A percentile compares a stretch with the other conserved stretches of the same genome.
Conservation (phyloP, 2,329 filamentous ascomycete species). For the Pyricularia pennisetigena region DNA sequence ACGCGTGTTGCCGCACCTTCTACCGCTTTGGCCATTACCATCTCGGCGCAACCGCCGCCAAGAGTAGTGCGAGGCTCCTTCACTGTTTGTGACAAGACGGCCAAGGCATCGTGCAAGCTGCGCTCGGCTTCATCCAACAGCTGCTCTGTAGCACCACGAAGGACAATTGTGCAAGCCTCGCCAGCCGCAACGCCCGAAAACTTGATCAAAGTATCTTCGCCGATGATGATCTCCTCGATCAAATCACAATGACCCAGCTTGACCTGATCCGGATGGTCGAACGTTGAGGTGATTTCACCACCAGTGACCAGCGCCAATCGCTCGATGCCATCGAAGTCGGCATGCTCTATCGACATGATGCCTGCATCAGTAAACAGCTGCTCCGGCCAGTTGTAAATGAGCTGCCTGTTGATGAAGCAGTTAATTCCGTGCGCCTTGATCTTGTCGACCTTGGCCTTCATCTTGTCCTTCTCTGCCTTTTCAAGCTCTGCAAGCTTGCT, state of each 20-base stretch:
- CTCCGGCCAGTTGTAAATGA: conserved; percentile 99
- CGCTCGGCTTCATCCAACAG: conserved; percentile 94
- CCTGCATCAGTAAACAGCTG: conserved; percentile 96
- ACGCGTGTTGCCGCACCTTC: conserved; percentile 88
- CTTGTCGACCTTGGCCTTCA: conserved; percentile 98
- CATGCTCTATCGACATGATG: conserved; percentile 97
- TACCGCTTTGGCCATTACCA: conserved; percentile 98
- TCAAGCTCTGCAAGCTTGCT: conserved; percentile 97
- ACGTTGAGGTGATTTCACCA: conserved; percentile 94
- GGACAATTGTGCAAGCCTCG: conserved; percentile 90
- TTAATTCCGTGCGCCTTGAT: conserved; percentile 99
- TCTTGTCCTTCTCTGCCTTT: conserved; percentile 97
- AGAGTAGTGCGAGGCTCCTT: conserved; percentile 89
- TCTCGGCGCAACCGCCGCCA: conserved; percentile 93
- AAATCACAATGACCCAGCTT: conserved; percentile 91
- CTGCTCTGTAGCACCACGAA: conserved; percentile 93
- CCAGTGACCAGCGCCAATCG: conserved; percentile 89
- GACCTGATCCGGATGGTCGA: conserved; percentile 95
- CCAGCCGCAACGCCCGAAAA: conserved; percentile 95
- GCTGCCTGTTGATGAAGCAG: conserved; percentile 98
- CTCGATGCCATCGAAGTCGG: conserved; percentile 97
- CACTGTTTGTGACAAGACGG: conserved; percentile 93
- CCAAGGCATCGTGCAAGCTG: conserved; percentile 89
- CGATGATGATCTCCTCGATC: conserved; percentile 97
- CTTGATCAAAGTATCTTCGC: conserved; percentile 93